Base-by-base conservation (phyloP, 345 rosid genomes). In the Hirschfeldia incana region DNA sequence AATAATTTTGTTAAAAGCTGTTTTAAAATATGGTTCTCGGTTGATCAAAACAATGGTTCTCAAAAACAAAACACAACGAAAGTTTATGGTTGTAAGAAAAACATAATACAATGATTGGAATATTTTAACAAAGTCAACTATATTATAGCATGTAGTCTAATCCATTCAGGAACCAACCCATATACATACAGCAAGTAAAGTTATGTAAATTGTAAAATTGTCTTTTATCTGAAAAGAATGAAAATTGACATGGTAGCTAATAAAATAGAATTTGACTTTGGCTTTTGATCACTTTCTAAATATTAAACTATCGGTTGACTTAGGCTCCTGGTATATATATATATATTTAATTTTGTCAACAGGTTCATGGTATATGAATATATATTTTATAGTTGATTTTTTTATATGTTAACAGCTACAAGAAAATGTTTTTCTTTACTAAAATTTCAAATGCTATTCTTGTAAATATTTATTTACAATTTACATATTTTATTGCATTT, bases 191-290 rank as follows among this genome's bases (percentile, higher is more conserved):
- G 4, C n/a, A 33, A 21, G 39, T 26, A 37, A 4, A 75, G 6
- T 39, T 6, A 33, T 55, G 51, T 29, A 65, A 28, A 34, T 57
- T 72, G 51, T 36, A 46, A 69, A 59, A 76, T 8, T 70, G 36
- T 64, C 44, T 63, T 63, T 42, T 44, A 46, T 73, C 69, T 37
- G 55, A 76, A 63, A 17, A 17, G 21, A 39, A 63, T 71, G 71
- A 65, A 70, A 65, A 33, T 30, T 67, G 78, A 61, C 69, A 64
- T 58, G 55, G n/a, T 51, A 51, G 66, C 42, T 51, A 62, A 62
- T 63, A 74, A 73, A 69, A 3, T 79, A 60, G 33, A 15, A 15
- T 67, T 79, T 79, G 78, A 79, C 82, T 79, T 73, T 79, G 57
- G 69, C 5, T 66, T 67, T 59, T 59, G 58, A 39, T 73, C 74